Percentiles rank a stretch among this genome's conserved stretches.
phyloP scores from a whole-genome alignment of 1,284 basidiomycete genomes.

The Mrakiaceae sp. region DNA sequence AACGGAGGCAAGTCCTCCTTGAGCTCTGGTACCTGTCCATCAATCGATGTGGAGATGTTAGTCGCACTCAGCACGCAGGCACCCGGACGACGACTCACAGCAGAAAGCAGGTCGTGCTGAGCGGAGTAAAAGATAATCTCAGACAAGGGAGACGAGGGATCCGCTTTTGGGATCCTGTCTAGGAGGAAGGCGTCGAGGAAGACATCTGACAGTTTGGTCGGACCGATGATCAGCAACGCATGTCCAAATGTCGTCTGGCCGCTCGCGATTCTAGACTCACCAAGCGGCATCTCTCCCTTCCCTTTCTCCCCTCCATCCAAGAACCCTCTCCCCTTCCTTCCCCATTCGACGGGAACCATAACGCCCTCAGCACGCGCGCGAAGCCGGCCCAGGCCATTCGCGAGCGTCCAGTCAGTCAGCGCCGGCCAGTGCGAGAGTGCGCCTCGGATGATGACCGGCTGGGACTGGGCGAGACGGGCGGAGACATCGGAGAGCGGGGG shows the following conservation, averaged over 20 bases:
- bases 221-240: neutral
- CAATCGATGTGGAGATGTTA: neutral
- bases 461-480: neutral
- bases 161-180: neutral
- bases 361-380: neutral
- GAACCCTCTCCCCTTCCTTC: slow-evolving; percentile 5
- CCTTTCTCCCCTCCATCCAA: slow-evolving; percentile 10
- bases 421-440: slow-evolving; percentile 10
- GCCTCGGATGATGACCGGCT: slow-evolving; percentile 1
- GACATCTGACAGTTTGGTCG: neutral
- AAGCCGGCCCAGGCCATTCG: slow-evolving; percentile 5
- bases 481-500: neutral
- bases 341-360: slow-evolving; percentile 8
- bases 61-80: too few relatives aligned
- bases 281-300: slow-evolving; percentile 2
- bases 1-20: slow-evolving; percentile 4
- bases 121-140: slow-evolving; percentile 8
- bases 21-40: slow-evolving; percentile 8
- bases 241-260: neutral
- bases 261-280: neutral
- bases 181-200: slow-evolving; percentile 13
- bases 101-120: slow-evolving; percentile 9
- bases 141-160: neutral
- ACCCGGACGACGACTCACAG: neutral
- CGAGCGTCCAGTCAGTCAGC: slow-evolving; percentile 5